phyloP scores from a whole-genome alignment of 306 rosid species.

The Lithocarpus polystachyus region DNA sequence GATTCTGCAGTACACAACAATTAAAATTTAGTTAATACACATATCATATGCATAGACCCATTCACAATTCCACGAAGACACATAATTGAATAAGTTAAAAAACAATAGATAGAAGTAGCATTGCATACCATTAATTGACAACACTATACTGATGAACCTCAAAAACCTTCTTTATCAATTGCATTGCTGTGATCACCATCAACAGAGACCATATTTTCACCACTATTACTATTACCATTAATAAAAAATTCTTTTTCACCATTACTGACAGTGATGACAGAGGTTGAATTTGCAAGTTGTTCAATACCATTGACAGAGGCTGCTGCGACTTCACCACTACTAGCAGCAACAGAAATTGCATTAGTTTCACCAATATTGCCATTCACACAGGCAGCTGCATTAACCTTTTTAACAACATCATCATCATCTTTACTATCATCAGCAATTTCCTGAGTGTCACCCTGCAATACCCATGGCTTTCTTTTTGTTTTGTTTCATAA shows the following conservation, averaged over 20 bases:
- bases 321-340: background rate
- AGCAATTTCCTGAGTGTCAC: background rate
- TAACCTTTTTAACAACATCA: slow-evolving; percentile 1
- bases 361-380: background rate
- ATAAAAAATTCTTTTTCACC: background rate
- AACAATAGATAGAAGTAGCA: too few species aligned
- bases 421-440: background rate
- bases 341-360: background rate
- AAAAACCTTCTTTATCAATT: slow-evolving; percentile 1
- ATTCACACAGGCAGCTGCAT: background rate
- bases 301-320: too few species aligned
- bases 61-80: too few species aligned
- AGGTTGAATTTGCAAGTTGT: too few species aligned
- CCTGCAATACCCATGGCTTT: slow-evolving; percentile 6
- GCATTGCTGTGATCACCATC: background rate
- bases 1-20: too few species aligned
- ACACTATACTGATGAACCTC: slow-evolving; percentile 12
- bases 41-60: too few species aligned
- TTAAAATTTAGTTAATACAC: too few species aligned
- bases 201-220: background rate
- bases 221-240: background rate
- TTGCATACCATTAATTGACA: background rate
- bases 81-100: too few species aligned
- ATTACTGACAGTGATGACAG: background rate
- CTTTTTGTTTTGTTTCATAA: background rate